Conservation (phyloP, 2,329 filamentous ascomycete genomes). For the Elsinoe necatrix region DNA sequence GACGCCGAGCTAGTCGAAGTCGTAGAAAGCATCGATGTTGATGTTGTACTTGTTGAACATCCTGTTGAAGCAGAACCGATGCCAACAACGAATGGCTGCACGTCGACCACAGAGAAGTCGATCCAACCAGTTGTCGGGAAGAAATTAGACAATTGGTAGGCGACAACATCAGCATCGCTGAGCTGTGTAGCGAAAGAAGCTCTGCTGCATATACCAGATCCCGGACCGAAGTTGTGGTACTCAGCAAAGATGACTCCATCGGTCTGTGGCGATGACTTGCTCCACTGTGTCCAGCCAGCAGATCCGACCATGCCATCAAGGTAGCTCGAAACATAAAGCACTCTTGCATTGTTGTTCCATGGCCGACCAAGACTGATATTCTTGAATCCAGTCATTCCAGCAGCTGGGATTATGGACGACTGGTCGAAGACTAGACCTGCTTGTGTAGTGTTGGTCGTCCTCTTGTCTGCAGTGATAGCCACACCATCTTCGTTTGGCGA, state of each 20-base stretch:
- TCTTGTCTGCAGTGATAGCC: conserved; percentile 34
- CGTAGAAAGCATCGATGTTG: conserved; percentile 20
- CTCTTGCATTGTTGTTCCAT: conserved; percentile 22
- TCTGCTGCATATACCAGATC: conserved; percentile 27
- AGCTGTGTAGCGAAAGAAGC: conserved; percentile 33
- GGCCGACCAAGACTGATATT: conserved; percentile 22
- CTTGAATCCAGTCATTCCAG: conserved; percentile 26
- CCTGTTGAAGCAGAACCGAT: conserved; percentile 26
- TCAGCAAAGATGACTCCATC: conserved; percentile 28
- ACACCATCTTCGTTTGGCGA: conserved; percentile 31
- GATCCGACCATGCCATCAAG: conserved; percentile 19
- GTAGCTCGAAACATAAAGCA: conserved; percentile 22
- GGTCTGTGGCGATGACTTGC: conserved; percentile 25
- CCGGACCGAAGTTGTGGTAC: conserved; percentile 33
- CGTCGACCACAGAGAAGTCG: conserved; percentile 33
- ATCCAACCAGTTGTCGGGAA: conserved; percentile 37
- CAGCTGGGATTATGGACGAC: conserved; percentile 27
- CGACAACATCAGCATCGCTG: conserved; percentile 29
- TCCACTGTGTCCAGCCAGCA: conserved; percentile 28
- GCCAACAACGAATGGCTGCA: conserved; percentile 32
- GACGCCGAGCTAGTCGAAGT: conserved; percentile 22
- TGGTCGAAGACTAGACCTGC: conserved; percentile 34
- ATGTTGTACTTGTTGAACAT: conserved; percentile 20
- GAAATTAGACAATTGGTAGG: conserved; percentile 36
- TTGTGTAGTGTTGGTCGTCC: conserved; percentile 31